These are phyloP conservation scores for Lentinula raphanica DNA, from an alignment of 768 basidiomycete genomes.

Conservation along the genomic window DNA sequence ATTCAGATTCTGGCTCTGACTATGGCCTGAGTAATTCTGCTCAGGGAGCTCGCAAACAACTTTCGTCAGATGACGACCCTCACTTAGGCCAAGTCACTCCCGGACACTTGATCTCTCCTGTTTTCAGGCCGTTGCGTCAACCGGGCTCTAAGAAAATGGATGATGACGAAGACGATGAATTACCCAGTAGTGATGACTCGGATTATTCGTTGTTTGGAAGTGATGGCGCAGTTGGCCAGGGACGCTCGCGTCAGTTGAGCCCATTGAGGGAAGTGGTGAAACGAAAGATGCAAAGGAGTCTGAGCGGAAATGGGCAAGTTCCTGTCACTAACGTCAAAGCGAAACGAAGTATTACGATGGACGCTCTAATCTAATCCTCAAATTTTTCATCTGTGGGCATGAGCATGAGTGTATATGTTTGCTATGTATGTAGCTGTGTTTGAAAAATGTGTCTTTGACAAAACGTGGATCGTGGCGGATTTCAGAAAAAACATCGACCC, in stretches of 20 bases:
- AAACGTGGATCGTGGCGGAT: too few relatives aligned
- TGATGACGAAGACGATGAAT: constrained; percentile 24
- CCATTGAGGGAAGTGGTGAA: constrained; percentile 41
- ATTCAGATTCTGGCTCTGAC: neutral
- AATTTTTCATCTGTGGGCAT: too few relatives aligned
- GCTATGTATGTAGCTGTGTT: too few relatives aligned
- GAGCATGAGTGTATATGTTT: too few relatives aligned
- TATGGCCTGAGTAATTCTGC: too few relatives aligned
- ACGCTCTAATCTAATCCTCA: too few relatives aligned
- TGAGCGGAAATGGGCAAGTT: constrained; percentile 13
- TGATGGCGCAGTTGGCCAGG: neutral
- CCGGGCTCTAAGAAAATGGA: constrained; percentile 9
- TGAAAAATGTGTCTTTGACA: too few relatives aligned
- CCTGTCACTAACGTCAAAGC: too few relatives aligned
- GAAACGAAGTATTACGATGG: too few relatives aligned
- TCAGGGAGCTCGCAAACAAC: constrained; percentile 14
- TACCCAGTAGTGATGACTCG: constrained; percentile 41
- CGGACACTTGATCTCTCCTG: constrained; percentile 62
- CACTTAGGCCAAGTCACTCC: constrained; percentile 64
- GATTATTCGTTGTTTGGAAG: neutral
- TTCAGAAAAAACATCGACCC: too few relatives aligned
- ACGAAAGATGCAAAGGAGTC: constrained; percentile 33
- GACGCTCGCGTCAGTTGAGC: constrained; percentile 27
- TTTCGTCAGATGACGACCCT: constrained; percentile 64
- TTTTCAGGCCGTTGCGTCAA: constrained; percentile 33